Evolutionary conservation across 169 alveolate species (phyloP).

Genomic region (Besnoitia besnoiti): DNA sequence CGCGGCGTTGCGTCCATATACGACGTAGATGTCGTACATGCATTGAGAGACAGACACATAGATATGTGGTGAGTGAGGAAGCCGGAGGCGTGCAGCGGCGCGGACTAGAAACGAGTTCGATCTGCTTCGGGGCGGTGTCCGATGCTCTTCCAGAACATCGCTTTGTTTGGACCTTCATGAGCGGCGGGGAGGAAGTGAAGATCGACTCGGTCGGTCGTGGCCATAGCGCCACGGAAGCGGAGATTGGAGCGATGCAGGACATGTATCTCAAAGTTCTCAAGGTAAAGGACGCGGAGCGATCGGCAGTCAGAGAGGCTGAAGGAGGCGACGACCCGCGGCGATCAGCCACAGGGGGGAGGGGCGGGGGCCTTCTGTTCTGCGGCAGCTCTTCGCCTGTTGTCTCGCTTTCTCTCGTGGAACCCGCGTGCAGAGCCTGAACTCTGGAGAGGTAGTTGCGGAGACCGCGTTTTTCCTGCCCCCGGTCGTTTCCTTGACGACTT

Average conservation of each 20-base stretch:
- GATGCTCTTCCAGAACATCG: constrained; percentile 54
- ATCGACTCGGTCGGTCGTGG: constrained; percentile 61
- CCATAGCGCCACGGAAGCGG: constrained; percentile 48
- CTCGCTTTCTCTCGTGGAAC: too few species aligned
- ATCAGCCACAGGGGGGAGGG: background rate
- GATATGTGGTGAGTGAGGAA: too few species aligned
- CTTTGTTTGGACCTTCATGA: constrained; percentile 61
- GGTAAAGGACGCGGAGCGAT: constrained; percentile 22
- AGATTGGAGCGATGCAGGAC: constrained; percentile 69
- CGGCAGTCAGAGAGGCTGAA: background rate
- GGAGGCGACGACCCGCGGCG: too few species aligned
- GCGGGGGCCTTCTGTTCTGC: background rate
- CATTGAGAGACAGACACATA: too few species aligned
- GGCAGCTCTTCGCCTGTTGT: too few species aligned
- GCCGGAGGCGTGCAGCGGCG: too few species aligned
- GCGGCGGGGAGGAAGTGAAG: constrained; percentile 48
- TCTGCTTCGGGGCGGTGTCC: too few species aligned
- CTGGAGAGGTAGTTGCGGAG: too few species aligned
- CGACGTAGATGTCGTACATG: too few species aligned
- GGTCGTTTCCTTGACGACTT: background rate
- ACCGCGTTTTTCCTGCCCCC: background rate
- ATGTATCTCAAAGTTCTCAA: constrained; percentile 63
- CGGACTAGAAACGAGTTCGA: too few species aligned
- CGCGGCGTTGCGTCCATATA: too few species aligned
- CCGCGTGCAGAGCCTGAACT: too few species aligned